These are phyloP conservation scores for Penicillium ochrochloron DNA, from an alignment of 495 filamentous ascomycete species.

Conservation along the genomic window DNA sequence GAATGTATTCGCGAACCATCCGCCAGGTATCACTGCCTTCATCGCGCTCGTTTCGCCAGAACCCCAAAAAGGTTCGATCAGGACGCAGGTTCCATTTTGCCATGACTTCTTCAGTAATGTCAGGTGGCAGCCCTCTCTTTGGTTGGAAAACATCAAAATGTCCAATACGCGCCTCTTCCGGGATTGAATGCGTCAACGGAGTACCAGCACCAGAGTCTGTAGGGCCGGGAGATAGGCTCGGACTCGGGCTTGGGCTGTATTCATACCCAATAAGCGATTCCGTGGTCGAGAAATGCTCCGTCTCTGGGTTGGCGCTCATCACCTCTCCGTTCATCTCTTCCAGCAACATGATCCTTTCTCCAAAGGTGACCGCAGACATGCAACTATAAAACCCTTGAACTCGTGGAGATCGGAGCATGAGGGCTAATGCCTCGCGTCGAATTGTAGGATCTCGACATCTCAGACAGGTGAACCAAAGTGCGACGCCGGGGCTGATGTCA, in stretches of 20 bases:
- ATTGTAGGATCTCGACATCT: conserved; percentile 36
- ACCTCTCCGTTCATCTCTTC: conserved; percentile 26
- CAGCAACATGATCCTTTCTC: conserved; percentile 26
- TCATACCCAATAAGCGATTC: conserved; percentile 1
- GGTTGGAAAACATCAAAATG: conserved; percentile 24
- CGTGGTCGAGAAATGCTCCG: not conserved
- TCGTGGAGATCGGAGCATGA: conserved; percentile 29
- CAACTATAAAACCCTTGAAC: conserved; percentile 35
- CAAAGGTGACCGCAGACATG: conserved; percentile 17
- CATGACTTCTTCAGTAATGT: conserved; percentile 17
- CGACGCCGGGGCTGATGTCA: conserved; percentile 32
- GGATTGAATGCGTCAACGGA: conserved; percentile 6
- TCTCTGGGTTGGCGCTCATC: not conserved
- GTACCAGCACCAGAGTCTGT: not conserved
- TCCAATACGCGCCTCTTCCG: conserved; percentile 28
- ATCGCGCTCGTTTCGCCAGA: conserved; percentile 31
- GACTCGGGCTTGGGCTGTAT: not conserved
- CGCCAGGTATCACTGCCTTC: conserved; percentile 23
- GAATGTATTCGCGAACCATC: conserved; percentile 25
- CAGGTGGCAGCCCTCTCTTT: conserved; percentile 18
- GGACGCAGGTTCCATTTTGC: conserved; percentile 19
- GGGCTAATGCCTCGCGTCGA: conserved; percentile 31
- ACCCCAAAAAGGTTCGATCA: conserved; percentile 31
- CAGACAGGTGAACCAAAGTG: conserved; percentile 33
- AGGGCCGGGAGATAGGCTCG: not conserved